Percentiles rank a stretch among this genome's conserved stretches.
phyloP scores from a whole-genome alignment of 1,139 yeast genomes.

The Candida dubliniensis region DNA sequence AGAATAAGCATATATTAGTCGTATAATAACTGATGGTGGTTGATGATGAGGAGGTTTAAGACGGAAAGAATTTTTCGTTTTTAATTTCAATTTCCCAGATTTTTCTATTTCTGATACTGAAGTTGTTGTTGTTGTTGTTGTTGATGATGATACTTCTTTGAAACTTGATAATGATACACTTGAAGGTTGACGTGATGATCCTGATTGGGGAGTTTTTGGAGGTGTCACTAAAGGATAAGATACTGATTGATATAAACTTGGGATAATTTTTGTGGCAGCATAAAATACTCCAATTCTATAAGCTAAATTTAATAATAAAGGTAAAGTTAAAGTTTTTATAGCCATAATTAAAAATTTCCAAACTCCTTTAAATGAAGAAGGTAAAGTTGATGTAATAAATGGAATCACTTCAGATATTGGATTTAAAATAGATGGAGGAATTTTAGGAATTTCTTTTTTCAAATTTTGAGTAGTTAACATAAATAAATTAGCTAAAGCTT shows the following conservation, averaged over 20 bases:
- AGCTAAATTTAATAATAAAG: constrained; percentile 76
- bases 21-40: constrained; percentile 49
- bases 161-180: constrained; percentile 11
- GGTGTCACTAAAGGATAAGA: constrained; percentile 37
- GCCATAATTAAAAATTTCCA: constrained; percentile 71
- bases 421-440: constrained; percentile 42
- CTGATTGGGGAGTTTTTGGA: constrained; percentile 27
- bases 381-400: constrained; percentile 52
- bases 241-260: constrained; percentile 57
- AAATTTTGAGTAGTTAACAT: constrained; percentile 40
- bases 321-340: constrained; percentile 73
- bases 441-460: constrained; percentile 38
- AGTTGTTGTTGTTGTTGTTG: constrained; percentile 13
- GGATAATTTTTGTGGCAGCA: constrained; percentile 92
- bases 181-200: constrained; percentile 17
- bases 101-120: constrained; percentile 11
- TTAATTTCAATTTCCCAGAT: not conserved
- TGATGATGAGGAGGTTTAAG: constrained; percentile 23
- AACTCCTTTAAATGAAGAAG: constrained; percentile 61
- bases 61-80: constrained; percentile 13
- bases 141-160: constrained; percentile 1
- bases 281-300: constrained; percentile 86
- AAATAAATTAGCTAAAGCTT: constrained; percentile 38
- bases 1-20: constrained; percentile 77
- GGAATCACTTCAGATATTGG: constrained; percentile 46